Evolutionary conservation across 257 asterid genomes (phyloP).

Genomic region (Osmanthus fragrans): DNA sequence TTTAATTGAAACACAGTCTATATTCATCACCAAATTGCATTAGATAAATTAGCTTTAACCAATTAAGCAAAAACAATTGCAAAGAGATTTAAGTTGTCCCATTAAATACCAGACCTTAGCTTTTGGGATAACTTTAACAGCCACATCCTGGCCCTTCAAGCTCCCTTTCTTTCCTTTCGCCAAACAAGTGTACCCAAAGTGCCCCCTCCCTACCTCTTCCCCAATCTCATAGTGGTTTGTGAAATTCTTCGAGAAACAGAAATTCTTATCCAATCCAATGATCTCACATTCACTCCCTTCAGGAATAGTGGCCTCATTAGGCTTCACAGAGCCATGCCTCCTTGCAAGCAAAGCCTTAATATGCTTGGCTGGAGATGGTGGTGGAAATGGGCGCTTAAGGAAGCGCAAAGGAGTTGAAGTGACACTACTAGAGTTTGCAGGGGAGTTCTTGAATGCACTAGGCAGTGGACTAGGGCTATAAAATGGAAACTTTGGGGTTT

Average conservation of each 20-base stretch:
- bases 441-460: slow-evolving; percentile 49
- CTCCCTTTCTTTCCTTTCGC: slow-evolving; percentile 82
- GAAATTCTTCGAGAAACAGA: not conserved
- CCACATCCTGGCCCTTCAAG: slow-evolving; percentile 89
- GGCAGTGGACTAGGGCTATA: slow-evolving; percentile 53
- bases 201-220: slow-evolving; percentile 92
- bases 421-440: slow-evolving; percentile 44
- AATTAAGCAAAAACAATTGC: not conserved
- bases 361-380: slow-evolving; percentile 15
- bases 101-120: slow-evolving; percentile 51
- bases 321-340: not conserved
- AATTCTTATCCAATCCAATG: not conserved
- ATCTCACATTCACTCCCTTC: slow-evolving; percentile 49
- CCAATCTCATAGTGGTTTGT: slow-evolving; percentile 23
- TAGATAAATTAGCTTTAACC: not conserved
- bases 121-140: slow-evolving; percentile 86
- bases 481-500: slow-evolving; percentile 50
- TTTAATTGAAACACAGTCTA: not conserved
- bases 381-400: slow-evolving; percentile 45
- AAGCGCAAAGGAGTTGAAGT: slow-evolving; percentile 48
- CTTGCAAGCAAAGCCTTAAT: not conserved
- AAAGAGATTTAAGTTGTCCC: not conserved
- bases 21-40: not conserved
- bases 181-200: slow-evolving; percentile 86
- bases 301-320: slow-evolving; percentile 37